Conservation (phyloP, 306 rosid species). For the Mimosa bimucronata region DNA sequence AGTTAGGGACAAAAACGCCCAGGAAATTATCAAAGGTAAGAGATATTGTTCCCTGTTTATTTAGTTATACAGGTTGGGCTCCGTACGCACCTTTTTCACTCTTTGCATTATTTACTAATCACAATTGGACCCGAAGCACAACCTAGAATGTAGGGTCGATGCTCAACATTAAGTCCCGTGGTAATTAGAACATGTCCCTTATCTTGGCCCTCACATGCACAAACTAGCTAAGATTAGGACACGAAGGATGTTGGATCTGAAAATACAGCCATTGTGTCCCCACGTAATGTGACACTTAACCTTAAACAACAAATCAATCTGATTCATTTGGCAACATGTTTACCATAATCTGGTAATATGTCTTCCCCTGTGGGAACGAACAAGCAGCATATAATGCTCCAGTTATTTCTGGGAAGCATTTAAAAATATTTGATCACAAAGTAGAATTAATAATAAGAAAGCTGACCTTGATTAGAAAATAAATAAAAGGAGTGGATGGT, state of each 20-base stretch:
- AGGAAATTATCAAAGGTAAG: constrained; percentile 47
- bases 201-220: constrained; percentile 51
- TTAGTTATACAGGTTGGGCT: constrained; percentile 41
- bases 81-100: constrained; percentile 49
- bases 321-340: constrained; percentile 55
- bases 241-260: constrained; percentile 31
- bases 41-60: constrained; percentile 68
- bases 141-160: constrained; percentile 65
- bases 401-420: constrained; percentile 32
- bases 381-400: constrained; percentile 32
- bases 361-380: constrained; percentile 49
- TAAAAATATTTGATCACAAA: constrained; percentile 41
- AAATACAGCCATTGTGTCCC: constrained; percentile 11
- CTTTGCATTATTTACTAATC: constrained; percentile 34
- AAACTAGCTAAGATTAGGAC: constrained; percentile 32
- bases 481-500: constrained; percentile 27
- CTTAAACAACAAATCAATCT: constrained; percentile 38
- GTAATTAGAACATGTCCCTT: constrained; percentile 49
- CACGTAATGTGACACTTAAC: constrained; percentile 22
- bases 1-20: constrained; percentile 75
- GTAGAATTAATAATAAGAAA: constrained; percentile 26
- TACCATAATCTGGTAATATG: constrained; percentile 50
- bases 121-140: constrained; percentile 51
- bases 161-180: constrained; percentile 55
- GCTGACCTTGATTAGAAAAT: constrained; percentile 32